Evolutionary conservation across 352 stramenopile genomes (phyloP).

Genomic region (Phytopythium sindhum): DNA sequence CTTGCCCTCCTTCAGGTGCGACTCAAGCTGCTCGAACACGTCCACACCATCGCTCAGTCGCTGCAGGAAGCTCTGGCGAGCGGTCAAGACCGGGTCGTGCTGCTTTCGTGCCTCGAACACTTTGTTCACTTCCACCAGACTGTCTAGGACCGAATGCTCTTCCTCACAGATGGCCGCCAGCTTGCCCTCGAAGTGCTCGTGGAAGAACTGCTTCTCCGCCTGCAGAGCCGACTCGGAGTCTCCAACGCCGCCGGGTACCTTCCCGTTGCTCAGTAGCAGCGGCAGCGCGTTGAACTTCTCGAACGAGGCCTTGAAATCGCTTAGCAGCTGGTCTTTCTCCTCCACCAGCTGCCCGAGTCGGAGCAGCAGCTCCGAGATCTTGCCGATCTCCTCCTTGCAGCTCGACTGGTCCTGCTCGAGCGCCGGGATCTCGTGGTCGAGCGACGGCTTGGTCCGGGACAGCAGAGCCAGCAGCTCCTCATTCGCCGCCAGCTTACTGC

Average conservation of each 20-base stretch:
- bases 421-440: conserved; percentile 53
- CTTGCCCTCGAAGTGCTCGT: conserved; percentile 56
- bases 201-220: conserved; percentile 57
- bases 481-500: conserved; percentile 38
- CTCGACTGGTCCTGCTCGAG: conserved; percentile 47
- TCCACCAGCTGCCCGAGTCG: conserved; percentile 45
- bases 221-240: conserved; percentile 34
- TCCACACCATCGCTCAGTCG: conserved; percentile 65
- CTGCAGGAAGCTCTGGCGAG: conserved; percentile 59
- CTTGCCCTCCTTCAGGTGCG: conserved; percentile 63
- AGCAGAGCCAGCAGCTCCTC: conserved; percentile 35
- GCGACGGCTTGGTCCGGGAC: conserved; percentile 40
- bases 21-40: conserved; percentile 72
- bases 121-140: conserved; percentile 43
- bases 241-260: conserved; percentile 11
- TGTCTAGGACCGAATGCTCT: conserved; percentile 34
- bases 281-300: conserved; percentile 63
- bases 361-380: conserved; percentile 50
- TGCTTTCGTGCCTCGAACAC: conserved; percentile 61
- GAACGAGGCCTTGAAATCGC: conserved; percentile 44
- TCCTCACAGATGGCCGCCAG: conserved; percentile 49
- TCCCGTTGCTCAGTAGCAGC: conserved; percentile 34
- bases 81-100: conserved; percentile 45
- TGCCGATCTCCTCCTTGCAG: conserved; percentile 48
- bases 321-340: conserved; percentile 57